A percentile compares a stretch with the other conserved stretches of the same genome.
Conservation (phyloP, 768 basidiomycete genomes). For the Russula foetens region DNA sequence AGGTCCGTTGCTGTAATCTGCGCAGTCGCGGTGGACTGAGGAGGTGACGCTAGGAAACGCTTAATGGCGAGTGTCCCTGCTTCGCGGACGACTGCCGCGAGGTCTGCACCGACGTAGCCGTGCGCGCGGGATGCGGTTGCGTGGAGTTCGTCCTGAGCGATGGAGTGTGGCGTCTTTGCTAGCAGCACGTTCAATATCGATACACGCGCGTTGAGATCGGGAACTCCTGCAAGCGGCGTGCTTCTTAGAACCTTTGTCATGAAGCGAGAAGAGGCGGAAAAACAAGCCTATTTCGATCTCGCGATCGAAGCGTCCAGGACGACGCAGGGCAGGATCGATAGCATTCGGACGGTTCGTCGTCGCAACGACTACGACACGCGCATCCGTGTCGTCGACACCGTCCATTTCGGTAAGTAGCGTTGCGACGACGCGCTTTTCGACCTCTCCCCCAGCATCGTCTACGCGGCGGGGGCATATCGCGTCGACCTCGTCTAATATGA, state of each 20-base stretch:
- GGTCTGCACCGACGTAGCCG: constrained; percentile 95
- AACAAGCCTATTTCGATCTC: constrained; percentile 88
- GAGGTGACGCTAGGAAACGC: constrained; percentile 46
- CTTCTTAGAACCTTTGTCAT: neutral
- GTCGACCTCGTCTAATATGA: constrained; percentile 94
- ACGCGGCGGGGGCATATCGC: constrained; percentile 88
- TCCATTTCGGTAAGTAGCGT: constrained; percentile 92
- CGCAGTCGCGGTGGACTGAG: constrained; percentile 5
- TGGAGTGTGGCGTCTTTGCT: constrained; percentile 66
- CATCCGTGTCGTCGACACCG: constrained; percentile 58
- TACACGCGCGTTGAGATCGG: constrained; percentile 75
- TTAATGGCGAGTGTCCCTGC: constrained; percentile 91
- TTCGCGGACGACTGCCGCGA: constrained; percentile 86
- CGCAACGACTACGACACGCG: constrained; percentile 86
- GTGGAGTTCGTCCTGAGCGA: constrained; percentile 52
- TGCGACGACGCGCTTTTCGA: constrained; percentile 93
- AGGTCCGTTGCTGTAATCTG: constrained; percentile 58
- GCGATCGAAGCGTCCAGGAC: constrained; percentile 88
- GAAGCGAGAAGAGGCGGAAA: neutral
- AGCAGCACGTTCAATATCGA: constrained; percentile 86
- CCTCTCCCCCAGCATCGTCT: constrained; percentile 86
- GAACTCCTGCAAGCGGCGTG: constrained; percentile 52
- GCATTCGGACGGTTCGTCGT: constrained; percentile 95
- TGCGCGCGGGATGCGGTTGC: constrained; percentile 73
- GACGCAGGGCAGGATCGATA: constrained; percentile 84